Percentiles rank a stretch among this genome's conserved stretches.
These are phyloP conservation scores for Aspergillus carlsbadensis DNA, from an alignment of 495 filamentous ascomycete genomes.

Conservation along the genomic window DNA sequence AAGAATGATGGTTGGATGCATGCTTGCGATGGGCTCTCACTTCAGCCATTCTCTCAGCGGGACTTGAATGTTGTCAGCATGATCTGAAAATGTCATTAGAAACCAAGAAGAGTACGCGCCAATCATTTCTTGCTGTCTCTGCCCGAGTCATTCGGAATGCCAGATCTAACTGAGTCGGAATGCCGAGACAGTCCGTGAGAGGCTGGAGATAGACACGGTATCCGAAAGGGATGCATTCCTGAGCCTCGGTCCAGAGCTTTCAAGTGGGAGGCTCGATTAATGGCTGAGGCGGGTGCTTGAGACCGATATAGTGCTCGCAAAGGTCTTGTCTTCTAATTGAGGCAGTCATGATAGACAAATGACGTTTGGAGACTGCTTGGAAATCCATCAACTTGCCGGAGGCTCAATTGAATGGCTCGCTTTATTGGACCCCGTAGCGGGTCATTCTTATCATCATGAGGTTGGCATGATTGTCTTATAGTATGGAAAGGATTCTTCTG, in stretches of 20 bases:
- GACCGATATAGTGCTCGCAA: too few relatives aligned
- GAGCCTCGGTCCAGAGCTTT: neutral
- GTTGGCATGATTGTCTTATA: too few relatives aligned
- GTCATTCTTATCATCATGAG: too few relatives aligned
- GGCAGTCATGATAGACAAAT: too few relatives aligned
- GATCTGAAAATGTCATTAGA: neutral
- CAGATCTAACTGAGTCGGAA: neutral
- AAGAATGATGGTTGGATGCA: neutral
- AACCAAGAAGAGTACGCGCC: neutral
- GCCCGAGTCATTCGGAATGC: neutral
- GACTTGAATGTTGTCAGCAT: neutral
- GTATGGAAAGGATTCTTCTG: too few relatives aligned
- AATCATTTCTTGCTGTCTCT: neutral
- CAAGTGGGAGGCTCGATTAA: too few relatives aligned
- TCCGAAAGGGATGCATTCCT: slow-evolving; percentile 3
- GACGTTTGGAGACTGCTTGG: too few relatives aligned
- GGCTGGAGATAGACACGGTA: neutral
- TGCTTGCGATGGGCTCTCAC: neutral
- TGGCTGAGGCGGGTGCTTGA: too few relatives aligned
- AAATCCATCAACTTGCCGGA: too few relatives aligned
- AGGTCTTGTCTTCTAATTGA: too few relatives aligned
- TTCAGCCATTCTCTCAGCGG: neutral
- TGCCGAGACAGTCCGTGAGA: neutral
- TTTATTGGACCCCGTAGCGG: too few relatives aligned
- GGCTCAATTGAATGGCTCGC: too few relatives aligned